Evolutionary conservation across 169 alveolate species (phyloP).

Genomic region (Plasmodium falciparum): DNA sequence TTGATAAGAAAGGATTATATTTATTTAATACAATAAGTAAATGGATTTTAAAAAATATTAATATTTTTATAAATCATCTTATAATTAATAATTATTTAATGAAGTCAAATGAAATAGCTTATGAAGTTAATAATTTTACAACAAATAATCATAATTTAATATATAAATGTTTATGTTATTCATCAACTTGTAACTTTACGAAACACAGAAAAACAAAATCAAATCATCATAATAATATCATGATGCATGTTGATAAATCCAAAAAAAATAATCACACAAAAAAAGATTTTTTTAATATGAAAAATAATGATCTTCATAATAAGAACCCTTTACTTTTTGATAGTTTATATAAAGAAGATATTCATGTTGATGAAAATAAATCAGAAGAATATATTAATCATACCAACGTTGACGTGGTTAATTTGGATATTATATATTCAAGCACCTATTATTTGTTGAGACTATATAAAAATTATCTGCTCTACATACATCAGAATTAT

Average conservation of each 20-base stretch:
- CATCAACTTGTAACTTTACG: slow-evolving; percentile 59
- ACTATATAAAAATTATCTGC: slow-evolving; percentile 34
- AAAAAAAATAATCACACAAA: too few species aligned
- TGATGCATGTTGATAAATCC: too few species aligned
- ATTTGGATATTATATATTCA: slow-evolving; percentile 29
- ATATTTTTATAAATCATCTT: slow-evolving; percentile 33
- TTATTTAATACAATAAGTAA: slow-evolving; percentile 46
- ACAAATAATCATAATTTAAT: slow-evolving; percentile 51
- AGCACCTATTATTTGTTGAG: slow-evolving; percentile 45
- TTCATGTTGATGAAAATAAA: not conserved
- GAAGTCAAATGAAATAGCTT: slow-evolving; percentile 41
- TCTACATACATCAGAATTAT: slow-evolving; percentile 63
- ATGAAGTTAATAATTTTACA: slow-evolving; percentile 66
- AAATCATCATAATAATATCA: too few species aligned
- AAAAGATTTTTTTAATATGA: not conserved
- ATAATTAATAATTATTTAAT: slow-evolving; percentile 59
- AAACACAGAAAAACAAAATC: not conserved
- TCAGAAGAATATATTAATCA: slow-evolving; percentile 55
- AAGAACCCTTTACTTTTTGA: not conserved
- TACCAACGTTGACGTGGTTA: slow-evolving; percentile 22
- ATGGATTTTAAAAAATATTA: slow-evolving; percentile 34
- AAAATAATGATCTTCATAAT: not conserved
- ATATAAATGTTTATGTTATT: slow-evolving; percentile 57
- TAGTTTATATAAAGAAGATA: not conserved
- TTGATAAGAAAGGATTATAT: slow-evolving; percentile 48